Conservation (phyloP, 371 early-diverging fungal genomes). For the Syncephalis plumigaleata region DNA sequence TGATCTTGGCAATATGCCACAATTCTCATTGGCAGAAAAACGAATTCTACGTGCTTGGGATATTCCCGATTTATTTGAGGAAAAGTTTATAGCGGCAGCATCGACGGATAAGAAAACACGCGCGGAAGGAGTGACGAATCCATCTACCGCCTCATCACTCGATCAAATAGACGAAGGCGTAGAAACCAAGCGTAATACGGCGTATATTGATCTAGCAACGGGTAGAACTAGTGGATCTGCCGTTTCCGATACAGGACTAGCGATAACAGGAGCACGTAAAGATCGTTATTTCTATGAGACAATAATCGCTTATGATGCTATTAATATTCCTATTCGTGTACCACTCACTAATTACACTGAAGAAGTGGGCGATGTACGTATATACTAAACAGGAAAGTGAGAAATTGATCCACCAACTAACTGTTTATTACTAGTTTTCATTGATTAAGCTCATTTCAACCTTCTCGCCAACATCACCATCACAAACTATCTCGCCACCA, state of each 20-base stretch:
- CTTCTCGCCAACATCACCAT: constrained; percentile 27
- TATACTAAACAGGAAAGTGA: not conserved
- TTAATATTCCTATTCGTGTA: constrained; percentile 69
- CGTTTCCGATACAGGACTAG: constrained; percentile 3
- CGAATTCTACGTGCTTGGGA: constrained; percentile 63
- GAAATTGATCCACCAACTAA: not conserved
- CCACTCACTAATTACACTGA: constrained; percentile 69
- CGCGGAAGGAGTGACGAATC: not conserved
- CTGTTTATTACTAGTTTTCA: constrained; percentile 33
- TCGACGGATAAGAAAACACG: constrained; percentile 3
- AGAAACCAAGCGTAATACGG: constrained; percentile 17
- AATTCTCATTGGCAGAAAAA: constrained; percentile 51
- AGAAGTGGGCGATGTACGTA: constrained; percentile 80
- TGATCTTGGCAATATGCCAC: constrained; percentile 70
- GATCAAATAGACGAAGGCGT: constrained; percentile 9
- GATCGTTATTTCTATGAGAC: constrained; percentile 79
- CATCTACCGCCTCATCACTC: constrained; percentile 7
- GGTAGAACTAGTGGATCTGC: constrained; percentile 20
- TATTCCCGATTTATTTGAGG: constrained; percentile 68
- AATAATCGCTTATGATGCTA: constrained; percentile 56
- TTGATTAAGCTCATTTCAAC: constrained; percentile 56
- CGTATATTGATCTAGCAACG: constrained; percentile 31
- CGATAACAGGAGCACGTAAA: constrained; percentile 30
- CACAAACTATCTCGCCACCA: constrained; percentile 27
- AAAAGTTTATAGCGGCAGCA: constrained; percentile 44